These are phyloP conservation scores for Volvox carteri DNA, from an alignment of 163 green algal genomes.

Conservation along the genomic window DNA sequence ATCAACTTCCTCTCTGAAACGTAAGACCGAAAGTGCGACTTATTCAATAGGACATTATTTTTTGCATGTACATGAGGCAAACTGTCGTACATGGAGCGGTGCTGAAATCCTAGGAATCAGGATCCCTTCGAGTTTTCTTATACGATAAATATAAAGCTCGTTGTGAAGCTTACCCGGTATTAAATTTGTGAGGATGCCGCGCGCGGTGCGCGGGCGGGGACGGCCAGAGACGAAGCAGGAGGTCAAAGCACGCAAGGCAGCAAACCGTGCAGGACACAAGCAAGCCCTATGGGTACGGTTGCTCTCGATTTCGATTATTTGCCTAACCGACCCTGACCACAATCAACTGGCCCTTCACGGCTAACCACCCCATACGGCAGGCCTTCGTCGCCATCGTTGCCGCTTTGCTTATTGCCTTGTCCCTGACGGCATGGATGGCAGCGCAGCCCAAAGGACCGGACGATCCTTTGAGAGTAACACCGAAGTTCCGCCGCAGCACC, in stretches of 20 bases:
- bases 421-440: background rate
- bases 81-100: too few relatives aligned
- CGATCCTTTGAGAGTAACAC: background rate
- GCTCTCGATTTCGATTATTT: too few relatives aligned
- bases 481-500: slow-evolving; percentile 6
- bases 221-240: slow-evolving; percentile 35
- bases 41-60: too few relatives aligned
- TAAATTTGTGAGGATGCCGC: background rate
- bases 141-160: background rate
- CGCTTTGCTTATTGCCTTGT: background rate
- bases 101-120: too few relatives aligned
- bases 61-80: too few relatives aligned
- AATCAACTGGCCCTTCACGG: too few relatives aligned
- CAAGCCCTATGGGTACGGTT: slow-evolving; percentile 15
- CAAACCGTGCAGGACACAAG: slow-evolving; percentile 12
- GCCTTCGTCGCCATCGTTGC: background rate
- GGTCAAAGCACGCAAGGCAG: background rate
- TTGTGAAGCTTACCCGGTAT: background rate
- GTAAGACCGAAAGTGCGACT: too few relatives aligned
- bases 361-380: slow-evolving; percentile 2
- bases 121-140: too few relatives aligned
- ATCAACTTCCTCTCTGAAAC: too few relatives aligned
- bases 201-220: background rate
- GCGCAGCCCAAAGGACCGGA: background rate
- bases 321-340: too few relatives aligned